phyloP scores from a whole-genome alignment of 352 stramenopile genomes.

The Phytophthora uliginosa region DNA sequence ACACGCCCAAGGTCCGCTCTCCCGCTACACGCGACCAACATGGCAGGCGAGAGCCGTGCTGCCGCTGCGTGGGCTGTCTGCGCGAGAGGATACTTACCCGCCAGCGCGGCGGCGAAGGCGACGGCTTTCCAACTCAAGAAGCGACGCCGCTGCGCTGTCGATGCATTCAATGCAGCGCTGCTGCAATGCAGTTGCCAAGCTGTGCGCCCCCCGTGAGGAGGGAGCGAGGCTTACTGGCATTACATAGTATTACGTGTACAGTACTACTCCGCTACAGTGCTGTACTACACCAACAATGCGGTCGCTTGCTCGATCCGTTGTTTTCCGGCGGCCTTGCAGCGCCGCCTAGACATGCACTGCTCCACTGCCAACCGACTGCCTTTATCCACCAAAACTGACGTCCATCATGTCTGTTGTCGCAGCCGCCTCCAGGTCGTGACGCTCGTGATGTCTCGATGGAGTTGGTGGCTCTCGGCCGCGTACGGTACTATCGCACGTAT shows the following conservation, averaged over 20 bases:
- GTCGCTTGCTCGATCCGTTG: constrained; percentile 17
- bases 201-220: background rate
- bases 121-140: constrained; percentile 8
- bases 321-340: constrained; percentile 20
- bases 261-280: background rate
- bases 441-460: background rate
- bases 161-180: background rate
- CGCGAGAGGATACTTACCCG: constrained; percentile 2
- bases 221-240: background rate
- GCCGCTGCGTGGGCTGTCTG: background rate
- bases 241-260: background rate
- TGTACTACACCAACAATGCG: constrained; percentile 13
- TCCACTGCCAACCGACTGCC: background rate
- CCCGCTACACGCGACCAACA: constrained; percentile 25
- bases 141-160: background rate
- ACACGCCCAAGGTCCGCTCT: constrained; percentile 39
- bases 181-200: no score
- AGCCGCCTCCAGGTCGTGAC: background rate
- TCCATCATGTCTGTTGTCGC: constrained; percentile 23
- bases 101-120: background rate
- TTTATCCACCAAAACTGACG: constrained; percentile 26
- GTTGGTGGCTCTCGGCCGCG: background rate
- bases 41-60: constrained; percentile 26
- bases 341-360: constrained; percentile 20
- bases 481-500: background rate